Conservation (phyloP, 2,329 filamentous ascomycete genomes). For the Talaromyces sp. region DNA sequence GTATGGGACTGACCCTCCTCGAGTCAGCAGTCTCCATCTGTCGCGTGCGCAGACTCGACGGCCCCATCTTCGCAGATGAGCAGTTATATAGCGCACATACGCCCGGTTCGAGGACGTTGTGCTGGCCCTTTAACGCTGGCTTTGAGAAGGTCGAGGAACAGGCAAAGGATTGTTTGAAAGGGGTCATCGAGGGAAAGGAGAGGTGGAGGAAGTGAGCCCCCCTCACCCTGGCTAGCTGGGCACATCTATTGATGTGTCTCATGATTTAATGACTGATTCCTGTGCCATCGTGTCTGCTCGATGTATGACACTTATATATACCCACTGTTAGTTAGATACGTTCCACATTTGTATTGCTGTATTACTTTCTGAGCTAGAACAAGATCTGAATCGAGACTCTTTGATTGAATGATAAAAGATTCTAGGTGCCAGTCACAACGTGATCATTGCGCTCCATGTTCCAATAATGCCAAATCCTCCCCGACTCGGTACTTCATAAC, state of each 20-base stretch:
- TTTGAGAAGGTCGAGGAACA: constrained; percentile 59
- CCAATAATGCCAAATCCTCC: background rate
- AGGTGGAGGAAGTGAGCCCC: constrained; percentile 8
- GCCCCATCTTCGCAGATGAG: constrained; percentile 66
- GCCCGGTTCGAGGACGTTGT: constrained; percentile 63
- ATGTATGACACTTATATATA: constrained; percentile 9
- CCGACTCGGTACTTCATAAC: background rate
- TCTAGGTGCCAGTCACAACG: background rate
- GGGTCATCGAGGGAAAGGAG: constrained; percentile 18
- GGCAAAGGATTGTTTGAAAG: constrained; percentile 43
- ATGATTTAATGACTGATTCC: constrained; percentile 7
- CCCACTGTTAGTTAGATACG: constrained; percentile 3
- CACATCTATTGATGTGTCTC: constrained; percentile 6
- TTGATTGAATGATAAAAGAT: background rate
- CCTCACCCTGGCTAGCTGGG: background rate
- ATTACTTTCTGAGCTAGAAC: background rate
- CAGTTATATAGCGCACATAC: constrained; percentile 54
- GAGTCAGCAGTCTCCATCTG: constrained; percentile 68
- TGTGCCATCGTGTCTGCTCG: constrained; percentile 1
- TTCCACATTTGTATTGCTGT: constrained; percentile 3
- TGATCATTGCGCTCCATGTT: background rate
- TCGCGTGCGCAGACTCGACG: constrained; percentile 65
- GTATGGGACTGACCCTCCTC: constrained; percentile 68
- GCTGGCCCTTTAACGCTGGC: constrained; percentile 58
- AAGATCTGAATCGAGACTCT: background rate